These are phyloP conservation scores for Ambrosiella xylebori DNA, from an alignment of 2,329 filamentous ascomycete genomes.

Conservation along the genomic window DNA sequence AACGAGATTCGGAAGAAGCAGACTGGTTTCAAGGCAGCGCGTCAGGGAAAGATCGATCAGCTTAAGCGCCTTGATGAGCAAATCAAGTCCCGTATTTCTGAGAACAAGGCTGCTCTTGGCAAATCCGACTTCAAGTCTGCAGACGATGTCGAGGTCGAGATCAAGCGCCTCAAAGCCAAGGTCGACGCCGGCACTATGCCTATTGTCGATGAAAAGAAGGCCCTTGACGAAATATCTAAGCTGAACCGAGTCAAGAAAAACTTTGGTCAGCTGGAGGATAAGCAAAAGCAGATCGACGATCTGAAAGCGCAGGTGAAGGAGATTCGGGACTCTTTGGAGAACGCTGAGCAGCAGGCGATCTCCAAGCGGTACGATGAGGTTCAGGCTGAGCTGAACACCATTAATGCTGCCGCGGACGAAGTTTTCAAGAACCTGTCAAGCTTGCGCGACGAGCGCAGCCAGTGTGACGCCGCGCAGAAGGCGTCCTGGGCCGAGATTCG, in stretches of 20 bases:
- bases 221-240: constrained; percentile 62
- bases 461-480: constrained; percentile 70
- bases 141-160: constrained; percentile 75
- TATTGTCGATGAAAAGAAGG: constrained; percentile 94
- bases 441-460: constrained; percentile 71
- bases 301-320: constrained; percentile 75
- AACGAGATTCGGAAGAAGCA: constrained; percentile 77
- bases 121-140: constrained; percentile 72
- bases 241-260: constrained; percentile 82
- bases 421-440: constrained; percentile 75
- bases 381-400: constrained; percentile 70
- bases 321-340: constrained; percentile 75
- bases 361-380: constrained; percentile 73
- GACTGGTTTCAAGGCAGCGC: constrained; percentile 68
- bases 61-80: constrained; percentile 84
- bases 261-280: constrained; percentile 68
- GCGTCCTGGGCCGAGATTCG: constrained; percentile 68
- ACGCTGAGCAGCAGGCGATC: constrained; percentile 77
- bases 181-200: constrained; percentile 85
- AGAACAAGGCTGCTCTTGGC: constrained; percentile 72
- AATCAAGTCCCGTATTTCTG: constrained; percentile 65
- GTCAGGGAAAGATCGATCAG: constrained; percentile 65
- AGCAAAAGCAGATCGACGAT: constrained; percentile 78
- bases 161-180: constrained; percentile 62
- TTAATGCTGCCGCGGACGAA: constrained; percentile 84